Base-by-base conservation (phyloP, 139 green algal genomes). In the Ettlia oleoabundans region DNA sequence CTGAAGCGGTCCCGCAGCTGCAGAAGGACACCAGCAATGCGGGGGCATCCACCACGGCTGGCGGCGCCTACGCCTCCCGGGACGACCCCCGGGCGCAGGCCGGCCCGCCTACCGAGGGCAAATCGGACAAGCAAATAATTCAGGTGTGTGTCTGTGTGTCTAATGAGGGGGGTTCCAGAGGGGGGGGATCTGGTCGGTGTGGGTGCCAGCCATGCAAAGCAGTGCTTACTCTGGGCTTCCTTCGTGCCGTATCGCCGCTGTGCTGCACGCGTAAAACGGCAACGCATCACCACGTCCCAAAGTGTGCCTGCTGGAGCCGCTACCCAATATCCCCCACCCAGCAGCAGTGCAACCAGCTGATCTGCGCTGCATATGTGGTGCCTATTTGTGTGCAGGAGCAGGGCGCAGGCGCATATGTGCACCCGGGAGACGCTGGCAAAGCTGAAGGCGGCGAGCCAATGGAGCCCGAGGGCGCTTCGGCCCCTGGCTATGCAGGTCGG, bases 1-100 rank as follows among this genome's bases (percentile, higher is more conserved):
- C 55, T n/a, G 38, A 76, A 8, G 28, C 24, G 5, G 41, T 66
- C 35, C 81, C 81, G 4, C 81, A 86, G 76, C 68, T 86, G 76
- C 58, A 82, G 40, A 86, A 86, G 68, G 71, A 81, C 64, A 47
- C 38, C 0, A 82, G 81, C 67, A 7, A 68, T 55, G 53, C 42
- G 2, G 33, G 35, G 15, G 38, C 77, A 24, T 1, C 6, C 47
- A 65, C 40, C 42, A 82, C 71, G 9, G 28, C 26, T 6, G 81
- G 81, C 30, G 71, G 81, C 19, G 70, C 71, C 15, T 86, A 85
- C 47, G 67, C 68, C 42, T 33, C 10, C 73, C 38, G 76, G 1
- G 76, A 82, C 13, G 58, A 71, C 30, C 76, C 76, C 1, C 6
- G 7, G 18, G 15, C 76, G 15, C 76, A 82, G 58, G 76, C 78